phyloP scores from a whole-genome alignment of 139 green algal genomes.

The Closterium sp. region DNA sequence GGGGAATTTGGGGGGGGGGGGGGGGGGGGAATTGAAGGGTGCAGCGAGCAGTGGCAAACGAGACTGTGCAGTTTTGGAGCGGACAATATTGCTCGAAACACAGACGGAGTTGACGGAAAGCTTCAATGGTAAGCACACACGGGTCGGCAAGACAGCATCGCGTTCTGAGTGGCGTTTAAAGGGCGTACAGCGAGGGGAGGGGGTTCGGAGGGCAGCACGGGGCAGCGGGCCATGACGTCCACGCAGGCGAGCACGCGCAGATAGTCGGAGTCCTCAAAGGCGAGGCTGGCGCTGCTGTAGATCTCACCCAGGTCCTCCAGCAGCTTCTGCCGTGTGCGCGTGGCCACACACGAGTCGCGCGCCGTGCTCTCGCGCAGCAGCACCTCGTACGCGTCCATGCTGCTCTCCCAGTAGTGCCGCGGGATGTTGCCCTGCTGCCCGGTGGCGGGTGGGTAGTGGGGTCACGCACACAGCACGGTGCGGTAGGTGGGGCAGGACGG shows the following conservation, averaged over 20 bases:
- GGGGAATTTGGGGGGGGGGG: neutral
- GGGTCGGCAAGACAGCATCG: neutral
- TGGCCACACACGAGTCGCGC: neutral
- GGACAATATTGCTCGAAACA: neutral
- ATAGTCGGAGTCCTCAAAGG: conserved; percentile 57
- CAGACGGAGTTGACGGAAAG: neutral
- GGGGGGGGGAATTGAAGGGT: neutral
- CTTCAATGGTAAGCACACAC: neutral
- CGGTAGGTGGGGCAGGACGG: neutral
- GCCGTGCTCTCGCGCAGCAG: conserved; percentile 18
- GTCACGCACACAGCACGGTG: neutral
- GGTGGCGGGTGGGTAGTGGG: neutral
- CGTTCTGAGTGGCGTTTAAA: neutral
- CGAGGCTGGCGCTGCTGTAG: neutral
- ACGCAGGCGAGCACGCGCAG: conserved; percentile 66
- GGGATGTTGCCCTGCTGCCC: conserved; percentile 28
- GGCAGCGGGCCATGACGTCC: conserved; percentile 67
- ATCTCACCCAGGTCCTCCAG: conserved; percentile 59
- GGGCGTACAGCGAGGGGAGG: conserved; percentile 4
- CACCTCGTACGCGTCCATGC: conserved; percentile 54
- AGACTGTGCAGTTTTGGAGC: neutral
- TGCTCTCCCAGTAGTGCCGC: conserved; percentile 37
- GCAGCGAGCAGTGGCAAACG: neutral
- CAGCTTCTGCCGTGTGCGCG: conserved; percentile 64
- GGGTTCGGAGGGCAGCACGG: conserved; percentile 63